Evolutionary conservation across 2,329 filamentous ascomycete genomes (phyloP), one percentile per base, ranked within the genome.

Genomic region (Penicillium sp.): DNA sequence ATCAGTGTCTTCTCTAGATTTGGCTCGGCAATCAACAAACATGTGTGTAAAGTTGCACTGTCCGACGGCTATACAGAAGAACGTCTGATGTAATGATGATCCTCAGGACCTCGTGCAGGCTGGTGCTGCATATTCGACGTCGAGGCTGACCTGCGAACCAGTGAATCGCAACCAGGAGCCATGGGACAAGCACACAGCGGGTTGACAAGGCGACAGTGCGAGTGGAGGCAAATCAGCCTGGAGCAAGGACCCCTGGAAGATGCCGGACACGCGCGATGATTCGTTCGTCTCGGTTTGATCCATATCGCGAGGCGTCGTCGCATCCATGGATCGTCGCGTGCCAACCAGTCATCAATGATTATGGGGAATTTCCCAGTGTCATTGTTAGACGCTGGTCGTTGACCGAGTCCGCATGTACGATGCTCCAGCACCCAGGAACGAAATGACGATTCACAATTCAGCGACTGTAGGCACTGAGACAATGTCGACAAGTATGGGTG

Each of bases 51-150:
- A 16, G 38, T 48, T 34, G 21, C 42, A 52, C 36, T 32, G 42
- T 45, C 16, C 15, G 20, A 45, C 37, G 17, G 28, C 19, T 29
- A 30, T 41, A 15, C n/a, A 25, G 20, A 18, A 26, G 18, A 15
- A 30, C 15, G 30, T 36, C 40, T 54, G 50, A 53, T 53, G 50
- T 54, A 55, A 53, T 52, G 44, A 51, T 48, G 48, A 48, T 41
- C 31, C 31, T 15, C 10, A 26, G 33, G 19, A 17, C 20, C 13
- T 26, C 18, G 13, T 15, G 3, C 2, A 32, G 23, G 19, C 14
- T 13, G 18, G 6, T 18, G 17, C 27, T 43, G 23, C 36, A 41
- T 21, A n/a, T 15, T 36, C 39, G 27, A 43, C 29, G 20, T 39
- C 16, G 37, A 42, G 38, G 26, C 29, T 37, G 35, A 35, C 23